Base-by-base conservation (phyloP, 768 basidiomycete species). In the Podaxis pistillaris region DNA sequence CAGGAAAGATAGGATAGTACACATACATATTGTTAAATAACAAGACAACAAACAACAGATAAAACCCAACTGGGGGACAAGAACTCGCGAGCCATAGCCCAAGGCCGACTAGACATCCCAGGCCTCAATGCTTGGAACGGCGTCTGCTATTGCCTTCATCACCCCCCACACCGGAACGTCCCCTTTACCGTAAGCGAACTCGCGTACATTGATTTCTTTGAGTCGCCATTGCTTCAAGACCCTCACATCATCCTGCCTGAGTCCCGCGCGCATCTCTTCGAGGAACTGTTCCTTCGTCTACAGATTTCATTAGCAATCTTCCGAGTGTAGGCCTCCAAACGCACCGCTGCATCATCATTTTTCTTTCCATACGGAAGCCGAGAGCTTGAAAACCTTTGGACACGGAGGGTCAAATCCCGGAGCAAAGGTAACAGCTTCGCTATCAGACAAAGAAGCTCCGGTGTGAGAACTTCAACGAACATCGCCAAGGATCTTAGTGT, bases 131-230 rank as follows among this genome's bases (percentile, higher is more conserved):
- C 47, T 59, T 38, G 58, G 49, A 17, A 51, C 13, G 13, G 22
- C 33, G 3, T 24, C 28, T 24, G 47, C 37, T 19, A 51, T 40
- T 37, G 47, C 33, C 17, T n/a, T 30, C 58, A 50, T 59, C 3
- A 59, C 22, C 5, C 51, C 37, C 22, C 57, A 33, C 17, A 50
- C 58, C 8, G 49, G 58, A 24, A 59, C 58, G 3, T 59, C 58
- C 9, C 58, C 58, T n/a, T 59, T 59, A 33, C 58, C 58, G 15
- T 59, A 59, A 15, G 47, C 33, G 28, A 59, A 59, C n/a, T 59
- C 58, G 15, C 46, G 58, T 8, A 59, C 7, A 24, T 38, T 22
- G 26, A 59, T 50, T 9, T 37, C 24, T 11, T 38, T 59, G 30
- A 59, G 58, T 24, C 46, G 46, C 58, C 47, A 59, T 50, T 59